Percentiles rank a stretch among this genome's conserved stretches.
phyloP scores from a whole-genome alignment of 148 eudicot species.

The Fagopyrum esculentum region DNA sequence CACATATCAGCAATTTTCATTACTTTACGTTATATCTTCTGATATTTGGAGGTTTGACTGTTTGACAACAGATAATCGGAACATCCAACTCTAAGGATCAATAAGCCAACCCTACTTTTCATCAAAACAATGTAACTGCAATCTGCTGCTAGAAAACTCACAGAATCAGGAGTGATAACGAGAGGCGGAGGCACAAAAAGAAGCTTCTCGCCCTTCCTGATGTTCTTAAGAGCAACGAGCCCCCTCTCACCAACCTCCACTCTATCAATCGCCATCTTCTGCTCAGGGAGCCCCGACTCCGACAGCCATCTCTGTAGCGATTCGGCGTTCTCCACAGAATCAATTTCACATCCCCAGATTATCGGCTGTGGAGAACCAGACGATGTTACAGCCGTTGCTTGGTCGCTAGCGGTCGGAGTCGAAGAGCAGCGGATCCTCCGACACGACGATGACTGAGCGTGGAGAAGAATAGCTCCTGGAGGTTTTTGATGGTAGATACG shows the following conservation, averaged over 20 bases:
- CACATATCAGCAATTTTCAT: background rate
- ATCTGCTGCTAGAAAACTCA: constrained; percentile 12
- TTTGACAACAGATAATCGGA: background rate
- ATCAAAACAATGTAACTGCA: background rate
- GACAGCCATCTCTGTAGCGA: constrained; percentile 68
- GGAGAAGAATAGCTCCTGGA: background rate
- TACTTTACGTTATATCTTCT: background rate
- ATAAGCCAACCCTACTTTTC: background rate
- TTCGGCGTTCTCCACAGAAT: constrained; percentile 67
- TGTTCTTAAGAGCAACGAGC: constrained; percentile 72
- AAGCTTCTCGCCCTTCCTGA: constrained; percentile 74
- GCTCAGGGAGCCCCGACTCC: constrained; percentile 58
- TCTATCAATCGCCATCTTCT: constrained; percentile 72
- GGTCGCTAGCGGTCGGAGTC: constrained; percentile 15
- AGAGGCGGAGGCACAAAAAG: constrained; percentile 89
- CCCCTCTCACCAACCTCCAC: constrained; percentile 95
- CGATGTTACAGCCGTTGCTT: constrained; percentile 1
- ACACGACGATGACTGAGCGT: background rate
- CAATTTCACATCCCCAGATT: constrained; percentile 84
- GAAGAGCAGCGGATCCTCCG: constrained; percentile 14
- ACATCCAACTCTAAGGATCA: background rate
- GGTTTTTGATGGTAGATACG: constrained; percentile 5
- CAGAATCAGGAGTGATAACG: constrained; percentile 78
- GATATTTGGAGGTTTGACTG: background rate
- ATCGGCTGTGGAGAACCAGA: constrained; percentile 19